Evolutionary conservation across 2,329 filamentous ascomycete genomes (phyloP).

Genomic region (Daldinia sp.): DNA sequence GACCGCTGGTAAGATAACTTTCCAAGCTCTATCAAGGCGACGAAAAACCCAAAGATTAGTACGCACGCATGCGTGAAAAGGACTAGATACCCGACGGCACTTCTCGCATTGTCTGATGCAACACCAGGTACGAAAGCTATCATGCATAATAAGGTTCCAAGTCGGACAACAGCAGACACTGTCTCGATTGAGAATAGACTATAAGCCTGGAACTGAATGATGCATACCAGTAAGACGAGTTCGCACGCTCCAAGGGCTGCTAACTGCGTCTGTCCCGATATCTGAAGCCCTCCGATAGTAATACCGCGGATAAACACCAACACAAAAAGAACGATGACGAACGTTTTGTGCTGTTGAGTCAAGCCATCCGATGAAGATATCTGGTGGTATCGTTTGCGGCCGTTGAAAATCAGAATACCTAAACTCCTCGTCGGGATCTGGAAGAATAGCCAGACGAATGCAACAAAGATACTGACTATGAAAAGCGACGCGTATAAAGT

Average conservation of each 20-base stretch:
- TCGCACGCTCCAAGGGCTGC: conserved; percentile 32
- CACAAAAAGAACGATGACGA: conserved; percentile 33
- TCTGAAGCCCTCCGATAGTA: conserved; percentile 35
- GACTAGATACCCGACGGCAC: neutral
- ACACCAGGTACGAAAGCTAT: neutral
- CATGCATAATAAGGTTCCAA: neutral
- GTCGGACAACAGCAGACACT: neutral
- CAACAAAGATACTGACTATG: conserved; percentile 14
- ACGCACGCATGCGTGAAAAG: neutral
- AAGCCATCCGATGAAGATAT: conserved; percentile 13
- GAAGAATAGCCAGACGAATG: conserved; percentile 31
- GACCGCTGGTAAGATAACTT: neutral
- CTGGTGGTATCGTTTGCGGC: conserved; percentile 23
- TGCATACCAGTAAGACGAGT: conserved; percentile 24
- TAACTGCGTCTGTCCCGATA: conserved; percentile 33
- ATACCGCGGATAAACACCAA: conserved; percentile 33
- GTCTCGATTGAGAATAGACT: neutral
- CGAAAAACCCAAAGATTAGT: neutral
- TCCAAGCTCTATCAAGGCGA: neutral
- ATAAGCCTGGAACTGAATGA: neutral
- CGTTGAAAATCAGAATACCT: conserved; percentile 32
- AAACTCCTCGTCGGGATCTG: conserved; percentile 30
- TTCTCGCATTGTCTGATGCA: neutral
- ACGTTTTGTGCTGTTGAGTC: conserved; percentile 27
- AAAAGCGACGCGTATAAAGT: conserved; percentile 23